Evolutionary conservation across 2,329 filamentous ascomycete species (phyloP), one percentile per base, ranked within the genome.

Genomic region (Pyrenophora seminiperda): DNA sequence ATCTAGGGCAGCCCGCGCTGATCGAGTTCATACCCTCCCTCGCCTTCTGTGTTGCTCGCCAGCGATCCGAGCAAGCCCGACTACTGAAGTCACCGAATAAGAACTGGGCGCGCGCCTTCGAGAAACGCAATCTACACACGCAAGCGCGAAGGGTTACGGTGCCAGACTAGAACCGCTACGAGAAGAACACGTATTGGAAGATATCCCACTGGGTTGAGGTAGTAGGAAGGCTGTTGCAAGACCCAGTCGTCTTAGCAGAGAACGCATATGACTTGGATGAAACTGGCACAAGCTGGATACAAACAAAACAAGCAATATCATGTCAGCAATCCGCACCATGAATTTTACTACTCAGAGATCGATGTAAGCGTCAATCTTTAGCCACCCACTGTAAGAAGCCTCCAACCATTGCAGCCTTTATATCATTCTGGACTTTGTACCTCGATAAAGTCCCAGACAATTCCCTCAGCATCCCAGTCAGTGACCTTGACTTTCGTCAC

Each of bases 161-260:
- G 31, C 33, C 61, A 13, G 60, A 66, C 44, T 67, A 47, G 62
- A 58, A 65, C 4, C 50, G 56, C 5, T 41, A 66, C 22, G 30
- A 34, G 3, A 33, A 24, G 1, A 48, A 63, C 41, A 64, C 53
- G 11, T 53, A 62, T 41, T 17, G 36, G 4, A 66, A 68, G 56
- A 48, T 65, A 0, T 41, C 15, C 37, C 40, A 64, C n/a, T 66
- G 45, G 64, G 66, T 67, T 42, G 40, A 63, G 11, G 55, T 53
- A 5, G 24, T 34, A 3, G 18, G 31, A 1, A 29, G 4, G 19
- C n/a, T 18, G n/a, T 36, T 66, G 36, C 10, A 54, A 3, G 45
- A 61, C 6, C 47, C 50, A n/a, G 38, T 7, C 33, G 43, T 66
- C 18, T 15, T 43, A 1, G 43, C 45, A 27, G 59, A 65, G 32